Base-by-base conservation (phyloP, 371 early-diverging fungal species). In the Actinomucor elegans region DNA sequence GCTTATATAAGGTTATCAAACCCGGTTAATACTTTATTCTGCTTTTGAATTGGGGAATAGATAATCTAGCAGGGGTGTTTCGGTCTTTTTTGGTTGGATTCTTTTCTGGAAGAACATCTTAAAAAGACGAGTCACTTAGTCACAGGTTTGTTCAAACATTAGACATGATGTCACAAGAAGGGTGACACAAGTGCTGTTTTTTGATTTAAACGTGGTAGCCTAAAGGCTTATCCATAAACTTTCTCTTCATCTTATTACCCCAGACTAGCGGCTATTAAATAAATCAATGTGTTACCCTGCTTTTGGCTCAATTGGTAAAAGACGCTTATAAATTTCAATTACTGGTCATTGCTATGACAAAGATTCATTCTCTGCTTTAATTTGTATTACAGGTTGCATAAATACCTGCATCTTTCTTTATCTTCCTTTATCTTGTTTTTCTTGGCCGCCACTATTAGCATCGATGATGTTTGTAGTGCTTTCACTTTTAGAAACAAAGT, bases 21-120 rank as follows among this genome's bases (percentile, higher is more conserved):
- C 44, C 42, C 23, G 46, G 48, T 27, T 40, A 27, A 51, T 40
- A 32, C 31, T 38, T 27, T 32, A 8, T 35, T 33, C 26, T 24
- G 33, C 9, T 42, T 48, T 41, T 48, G 26, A 41, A 56, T 47
- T 47, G 23, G 51, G 58, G 42, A 52, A 55, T 49, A 36, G 50
- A 28, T 36, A 43, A 52, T 58, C 59, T 46, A 52, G 50, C 59
- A 58, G 59, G 59, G 59, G 58, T 35, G 34, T 23, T 48, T 45
- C 40, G 7, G 23, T 40, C 21, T 28, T 37, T 14, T 26, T 31
- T 31, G 31, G 14, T 17, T 28, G 10, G 29, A 33, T 32, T 35
- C 36, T 32, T 33, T 48, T 23, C 10, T 43, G 26, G 44, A 52
- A 35, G 14, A 46, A 32, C 47, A 27, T 46, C 32, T 29, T 17